Evolutionary conservation across 2,329 filamentous ascomycete genomes (phyloP), one percentile per base, ranked within the genome.

Genomic region (Ophiostoma sp.): DNA sequence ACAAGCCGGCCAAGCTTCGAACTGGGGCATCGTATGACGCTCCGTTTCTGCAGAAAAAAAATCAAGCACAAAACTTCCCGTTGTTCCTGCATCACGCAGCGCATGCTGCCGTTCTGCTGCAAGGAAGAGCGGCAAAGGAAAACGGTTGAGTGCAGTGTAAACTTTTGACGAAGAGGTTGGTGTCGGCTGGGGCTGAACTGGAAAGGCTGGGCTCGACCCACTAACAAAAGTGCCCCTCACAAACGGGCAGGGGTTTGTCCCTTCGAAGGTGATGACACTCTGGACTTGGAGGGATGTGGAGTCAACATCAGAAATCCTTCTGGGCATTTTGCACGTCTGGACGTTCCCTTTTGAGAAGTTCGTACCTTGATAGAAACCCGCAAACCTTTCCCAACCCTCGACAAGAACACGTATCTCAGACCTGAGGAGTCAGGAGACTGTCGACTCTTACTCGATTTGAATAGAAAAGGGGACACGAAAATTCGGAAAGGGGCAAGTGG

Each of bases 61-160:
- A 9, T 22, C 19, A 52, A 52, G 6, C 3, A 52, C 22, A 22
- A 52, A 42, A 42, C 12, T 48, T 28, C n/a, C 50, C 17, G 57
- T 7, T 45, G 61, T 66, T 66, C 61, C 61, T 66, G 61, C 61
- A 66, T 25, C 61, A 42, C 36, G 61, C 61, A 66, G 36, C 22
- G 12, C 61, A 25, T n/a, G n/a, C n/a, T n/a, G 61, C 22, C 61
- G 61, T 42, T 63, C 36, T 12, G 36, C 36, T 66, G 61, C 61
- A 66, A 66, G 61, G 61, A 66, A 28, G 36, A 66, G 36, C 61
- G 36, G 36, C 36, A 28, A 66, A 45, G n/a, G 5, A 19, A 7
- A 36, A 45, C 5, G 15, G n/a, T 8, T 25, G n/a, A 55, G 50
- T 28, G 22, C 22, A 55, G 12, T 25, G 25, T n/a, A 28, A 55